Conservation (phyloP, 2,329 filamentous ascomycete genomes). For the Claviceps sp. region DNA sequence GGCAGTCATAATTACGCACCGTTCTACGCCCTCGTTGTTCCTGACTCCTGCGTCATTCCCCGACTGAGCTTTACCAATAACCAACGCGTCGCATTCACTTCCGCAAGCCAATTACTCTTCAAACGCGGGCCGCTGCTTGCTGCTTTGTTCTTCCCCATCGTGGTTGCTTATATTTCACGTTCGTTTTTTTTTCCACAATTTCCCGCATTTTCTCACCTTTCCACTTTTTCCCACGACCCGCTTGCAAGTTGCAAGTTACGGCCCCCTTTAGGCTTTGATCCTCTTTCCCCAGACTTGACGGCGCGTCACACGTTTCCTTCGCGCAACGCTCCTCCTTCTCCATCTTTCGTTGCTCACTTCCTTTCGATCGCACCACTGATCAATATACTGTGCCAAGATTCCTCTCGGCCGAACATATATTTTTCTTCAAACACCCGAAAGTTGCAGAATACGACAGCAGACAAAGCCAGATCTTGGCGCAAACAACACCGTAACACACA, state of each 20-base stretch:
- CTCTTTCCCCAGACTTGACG: neutral
- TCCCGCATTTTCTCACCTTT: neutral
- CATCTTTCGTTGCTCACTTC: neutral
- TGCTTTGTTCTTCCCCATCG: neutral
- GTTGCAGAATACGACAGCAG: no score
- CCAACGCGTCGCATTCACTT: neutral
- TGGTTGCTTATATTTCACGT: neutral
- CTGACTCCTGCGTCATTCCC: neutral
- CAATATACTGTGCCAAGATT: no score
- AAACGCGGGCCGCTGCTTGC: neutral
- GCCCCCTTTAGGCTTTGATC: neutral
- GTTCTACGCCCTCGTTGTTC: neutral
- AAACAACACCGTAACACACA: neutral
- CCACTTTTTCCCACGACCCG: neutral
- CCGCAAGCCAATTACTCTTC: neutral
- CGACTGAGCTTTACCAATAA: neutral
- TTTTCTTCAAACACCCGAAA: no score
- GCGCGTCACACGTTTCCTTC: neutral
- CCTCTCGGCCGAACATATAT: no score
- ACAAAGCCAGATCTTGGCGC: no score
- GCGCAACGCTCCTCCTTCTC: neutral
- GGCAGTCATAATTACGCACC: neutral
- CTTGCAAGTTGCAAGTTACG: no score
- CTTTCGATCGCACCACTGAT: no score
- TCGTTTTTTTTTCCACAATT: neutral